Evolutionary conservation across 1,139 yeast species (phyloP).

Genomic region (Pichia cactophila): DNA sequence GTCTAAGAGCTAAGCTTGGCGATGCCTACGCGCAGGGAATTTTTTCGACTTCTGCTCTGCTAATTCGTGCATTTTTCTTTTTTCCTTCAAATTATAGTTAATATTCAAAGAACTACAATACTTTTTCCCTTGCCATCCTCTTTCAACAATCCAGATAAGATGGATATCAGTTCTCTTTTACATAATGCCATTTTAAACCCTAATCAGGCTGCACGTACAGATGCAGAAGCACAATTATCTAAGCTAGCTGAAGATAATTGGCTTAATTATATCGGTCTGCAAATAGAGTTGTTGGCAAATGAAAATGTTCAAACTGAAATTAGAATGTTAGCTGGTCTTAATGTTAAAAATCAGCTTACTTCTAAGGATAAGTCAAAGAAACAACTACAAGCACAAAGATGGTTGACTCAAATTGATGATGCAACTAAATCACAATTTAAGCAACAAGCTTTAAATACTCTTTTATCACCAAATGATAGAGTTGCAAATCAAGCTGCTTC

Average conservation of each 20-base stretch:
- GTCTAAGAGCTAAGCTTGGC: no score
- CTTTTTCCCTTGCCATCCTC: neutral
- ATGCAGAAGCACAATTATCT: constrained; percentile 74
- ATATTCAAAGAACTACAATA: neutral
- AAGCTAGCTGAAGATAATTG: constrained; percentile 71
- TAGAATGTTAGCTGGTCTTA: constrained; percentile 86
- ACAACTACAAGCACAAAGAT: constrained; percentile 48
- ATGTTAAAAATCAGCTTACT: constrained; percentile 77
- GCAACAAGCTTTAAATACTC: constrained; percentile 54
- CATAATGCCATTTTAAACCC: constrained; percentile 69
- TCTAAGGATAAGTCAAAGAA: constrained; percentile 59
- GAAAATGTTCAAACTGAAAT: constrained; percentile 67
- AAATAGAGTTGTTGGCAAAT: constrained; percentile 67
- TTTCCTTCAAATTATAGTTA: neutral
- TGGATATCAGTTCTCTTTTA: constrained; percentile 68
- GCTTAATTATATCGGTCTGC: constrained; percentile 60
- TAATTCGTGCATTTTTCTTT: neutral
- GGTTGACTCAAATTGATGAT: constrained; percentile 48
- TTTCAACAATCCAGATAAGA: constrained; percentile 17
- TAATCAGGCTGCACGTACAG: constrained; percentile 62
- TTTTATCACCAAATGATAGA: constrained; percentile 60
- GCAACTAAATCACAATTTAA: constrained; percentile 59
- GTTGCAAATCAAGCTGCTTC: constrained; percentile 91
- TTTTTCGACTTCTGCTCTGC: neutral
- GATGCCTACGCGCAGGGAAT: neutral